Evolutionary conservation across 257 asterid genomes (phyloP).

Genomic region (Avicennia marina): DNA sequence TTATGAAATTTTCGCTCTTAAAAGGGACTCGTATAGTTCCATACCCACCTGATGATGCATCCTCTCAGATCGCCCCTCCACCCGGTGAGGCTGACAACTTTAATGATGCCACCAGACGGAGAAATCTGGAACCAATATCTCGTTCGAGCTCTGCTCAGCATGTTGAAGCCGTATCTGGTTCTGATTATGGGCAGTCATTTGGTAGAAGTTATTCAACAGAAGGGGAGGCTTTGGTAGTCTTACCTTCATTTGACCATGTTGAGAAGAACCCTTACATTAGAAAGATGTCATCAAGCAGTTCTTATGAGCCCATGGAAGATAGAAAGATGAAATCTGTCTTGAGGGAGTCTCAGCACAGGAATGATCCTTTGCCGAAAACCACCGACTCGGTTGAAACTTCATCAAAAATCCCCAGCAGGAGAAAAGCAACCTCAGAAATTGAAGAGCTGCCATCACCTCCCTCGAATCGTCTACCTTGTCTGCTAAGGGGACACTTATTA

Average conservation of each 20-base stretch:
- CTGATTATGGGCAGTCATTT: constrained; percentile 19
- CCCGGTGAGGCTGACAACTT: no score
- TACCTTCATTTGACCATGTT: constrained; percentile 20
- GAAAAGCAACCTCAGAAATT: constrained; percentile 41
- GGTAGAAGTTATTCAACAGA: constrained; percentile 52
- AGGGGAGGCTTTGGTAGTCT: constrained; percentile 26
- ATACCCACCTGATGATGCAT: no score
- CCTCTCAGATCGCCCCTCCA: no score
- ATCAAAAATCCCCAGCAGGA: constrained; percentile 25
- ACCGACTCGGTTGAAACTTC: constrained; percentile 36
- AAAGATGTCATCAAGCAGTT: constrained; percentile 27
- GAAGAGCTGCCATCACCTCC: constrained; percentile 37
- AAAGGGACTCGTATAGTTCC: no score
- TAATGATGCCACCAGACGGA: no score
- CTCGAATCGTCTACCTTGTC: constrained; percentile 56
- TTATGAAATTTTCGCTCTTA: no score
- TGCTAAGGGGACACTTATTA: constrained; percentile 74
- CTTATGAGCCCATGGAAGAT: constrained; percentile 29
- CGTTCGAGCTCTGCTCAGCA: no score
- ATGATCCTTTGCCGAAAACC: constrained; percentile 1
- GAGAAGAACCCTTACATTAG: constrained; percentile 23
- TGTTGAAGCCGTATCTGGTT: no score
- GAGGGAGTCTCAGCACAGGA: constrained; percentile 16
- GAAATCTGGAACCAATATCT: no score
- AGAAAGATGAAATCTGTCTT: constrained; percentile 49